Conservation (phyloP, 129 eudicot genomes). For the Deinandra increscens region DNA sequence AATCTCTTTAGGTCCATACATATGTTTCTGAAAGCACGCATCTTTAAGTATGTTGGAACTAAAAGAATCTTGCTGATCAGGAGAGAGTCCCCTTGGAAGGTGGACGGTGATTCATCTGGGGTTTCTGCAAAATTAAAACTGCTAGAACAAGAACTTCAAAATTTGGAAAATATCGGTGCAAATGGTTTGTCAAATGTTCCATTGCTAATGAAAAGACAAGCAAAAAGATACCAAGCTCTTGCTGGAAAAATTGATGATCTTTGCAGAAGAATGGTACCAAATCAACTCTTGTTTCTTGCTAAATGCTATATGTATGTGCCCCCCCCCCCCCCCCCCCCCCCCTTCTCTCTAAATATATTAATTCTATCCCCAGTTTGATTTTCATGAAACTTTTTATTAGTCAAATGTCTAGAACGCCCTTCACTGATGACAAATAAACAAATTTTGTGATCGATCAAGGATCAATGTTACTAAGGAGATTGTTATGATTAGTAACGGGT, state of each 20-base stretch:
- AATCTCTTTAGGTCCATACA: slow-evolving; percentile 16
- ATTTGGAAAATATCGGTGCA: slow-evolving; percentile 68
- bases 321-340: too few relatives aligned
- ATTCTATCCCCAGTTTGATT: background rate
- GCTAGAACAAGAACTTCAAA: slow-evolving; percentile 87
- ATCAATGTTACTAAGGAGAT: background rate
- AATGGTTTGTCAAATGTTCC: slow-evolving; percentile 71
- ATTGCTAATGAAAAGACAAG: slow-evolving; percentile 74
- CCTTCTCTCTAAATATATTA: too few relatives aligned
- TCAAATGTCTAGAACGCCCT: slow-evolving; percentile 5
- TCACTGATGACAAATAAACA: slow-evolving; percentile 4
- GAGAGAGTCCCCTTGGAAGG: slow-evolving; percentile 98
- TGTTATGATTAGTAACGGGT: background rate
- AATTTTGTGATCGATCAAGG: slow-evolving; percentile 4
- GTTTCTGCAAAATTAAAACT: slow-evolving; percentile 78
- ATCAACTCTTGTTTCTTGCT: slow-evolving; percentile 18
- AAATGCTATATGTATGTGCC: background rate
- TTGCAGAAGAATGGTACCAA: slow-evolving; percentile 81
- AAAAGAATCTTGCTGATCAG: slow-evolving; percentile 43
- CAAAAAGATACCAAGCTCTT: slow-evolving; percentile 92
- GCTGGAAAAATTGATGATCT: slow-evolving; percentile 93
- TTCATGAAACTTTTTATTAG: background rate
- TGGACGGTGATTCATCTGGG: slow-evolving; percentile 89
- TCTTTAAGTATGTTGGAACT: slow-evolving; percentile 1
- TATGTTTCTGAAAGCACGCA: background rate